A percentile compares a stretch with the other conserved stretches of the same genome.
Evolutionary conservation across 805 yeast species (phyloP).

Genomic region (Candida tibetensis): DNA sequence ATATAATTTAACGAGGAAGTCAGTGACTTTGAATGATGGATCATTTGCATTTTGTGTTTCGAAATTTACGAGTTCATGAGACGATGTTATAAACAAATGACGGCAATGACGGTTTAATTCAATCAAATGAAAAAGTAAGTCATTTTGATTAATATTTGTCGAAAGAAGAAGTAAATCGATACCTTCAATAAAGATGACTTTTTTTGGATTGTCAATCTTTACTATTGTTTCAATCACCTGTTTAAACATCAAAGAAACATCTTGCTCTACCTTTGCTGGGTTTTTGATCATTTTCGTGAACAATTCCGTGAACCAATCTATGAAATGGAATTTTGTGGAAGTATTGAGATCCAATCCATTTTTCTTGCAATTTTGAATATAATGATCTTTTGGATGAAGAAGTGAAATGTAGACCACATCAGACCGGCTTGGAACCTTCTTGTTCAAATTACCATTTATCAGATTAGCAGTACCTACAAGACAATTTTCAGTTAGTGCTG

Average conservation of each 20-base stretch:
- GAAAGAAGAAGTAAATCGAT: conserved; percentile 47
- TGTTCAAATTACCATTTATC: conserved; percentile 32
- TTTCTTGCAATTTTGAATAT: conserved; percentile 34
- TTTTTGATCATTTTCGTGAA: conserved; percentile 31
- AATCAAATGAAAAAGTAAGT: conserved; percentile 31
- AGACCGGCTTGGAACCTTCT: conserved; percentile 20
- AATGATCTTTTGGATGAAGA: conserved; percentile 30
- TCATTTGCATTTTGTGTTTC: conserved; percentile 18
- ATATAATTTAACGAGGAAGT: conserved; percentile 45
- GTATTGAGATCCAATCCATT: conserved; percentile 36
- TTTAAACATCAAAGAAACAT: conserved; percentile 17
- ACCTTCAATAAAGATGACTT: conserved; percentile 42
- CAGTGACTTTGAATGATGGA: conserved; percentile 43
- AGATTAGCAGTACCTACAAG: conserved; percentile 45
- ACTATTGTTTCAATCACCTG: conserved; percentile 11
- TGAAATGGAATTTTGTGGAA: conserved; percentile 27
- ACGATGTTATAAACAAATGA: conserved; percentile 33
- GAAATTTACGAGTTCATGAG: conserved; percentile 39
- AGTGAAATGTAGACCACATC: conserved; percentile 37
- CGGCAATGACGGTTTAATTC: conserved; percentile 31
- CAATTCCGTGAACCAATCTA: conserved; percentile 49
- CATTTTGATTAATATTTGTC: conserved; percentile 35
- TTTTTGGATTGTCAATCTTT: conserved; percentile 9
- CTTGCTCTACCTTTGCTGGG: conserved; percentile 17
- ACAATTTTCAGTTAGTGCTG: conserved; percentile 52